Evolutionary conservation across 2,329 filamentous ascomycete species (phyloP).

Genomic region (Exophiala aquamarina): DNA sequence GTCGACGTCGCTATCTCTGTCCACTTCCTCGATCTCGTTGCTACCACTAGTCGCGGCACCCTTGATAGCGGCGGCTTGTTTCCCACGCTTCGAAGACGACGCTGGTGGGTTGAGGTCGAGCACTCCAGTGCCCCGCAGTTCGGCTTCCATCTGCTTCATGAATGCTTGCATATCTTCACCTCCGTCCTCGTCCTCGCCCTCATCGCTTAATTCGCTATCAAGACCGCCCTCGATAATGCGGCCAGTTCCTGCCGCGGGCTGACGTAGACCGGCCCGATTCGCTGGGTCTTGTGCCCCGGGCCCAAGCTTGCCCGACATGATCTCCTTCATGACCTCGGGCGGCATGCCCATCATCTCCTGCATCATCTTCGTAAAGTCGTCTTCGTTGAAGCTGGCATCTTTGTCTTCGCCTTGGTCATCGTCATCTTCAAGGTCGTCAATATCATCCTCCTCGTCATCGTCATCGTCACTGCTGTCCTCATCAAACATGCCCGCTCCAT

Average conservation of each 20-base stretch:
- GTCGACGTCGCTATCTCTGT: constrained; percentile 23
- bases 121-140: constrained; percentile 47
- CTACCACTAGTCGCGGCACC: constrained; percentile 8
- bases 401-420: constrained; percentile 68
- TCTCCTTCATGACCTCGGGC: constrained; percentile 34
- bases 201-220: constrained; percentile 42
- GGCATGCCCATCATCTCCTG: constrained; percentile 81
- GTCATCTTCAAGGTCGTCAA: constrained; percentile 54
- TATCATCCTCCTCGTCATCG: constrained; percentile 51
- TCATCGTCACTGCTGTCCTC: constrained; percentile 62
- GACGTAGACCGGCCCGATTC: constrained; percentile 10
- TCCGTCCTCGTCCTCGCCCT: constrained; percentile 44
- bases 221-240: constrained; percentile 13
- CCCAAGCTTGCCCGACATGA: constrained; percentile 27
- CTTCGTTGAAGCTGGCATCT: constrained; percentile 78
- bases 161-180: constrained; percentile 55
- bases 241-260: constrained; percentile 6
- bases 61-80: constrained; percentile 28
- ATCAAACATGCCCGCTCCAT: constrained; percentile 69
- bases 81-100: constrained; percentile 20
- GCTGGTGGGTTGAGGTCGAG: constrained; percentile 37
- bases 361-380: constrained; percentile 85
- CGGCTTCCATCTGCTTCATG: constrained; percentile 47
- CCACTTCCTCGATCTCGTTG: constrained; percentile 18
- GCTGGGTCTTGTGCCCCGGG: constrained; percentile 22